Conservation (phyloP, 768 basidiomycete genomes). For the Serendipita sp. region DNA sequence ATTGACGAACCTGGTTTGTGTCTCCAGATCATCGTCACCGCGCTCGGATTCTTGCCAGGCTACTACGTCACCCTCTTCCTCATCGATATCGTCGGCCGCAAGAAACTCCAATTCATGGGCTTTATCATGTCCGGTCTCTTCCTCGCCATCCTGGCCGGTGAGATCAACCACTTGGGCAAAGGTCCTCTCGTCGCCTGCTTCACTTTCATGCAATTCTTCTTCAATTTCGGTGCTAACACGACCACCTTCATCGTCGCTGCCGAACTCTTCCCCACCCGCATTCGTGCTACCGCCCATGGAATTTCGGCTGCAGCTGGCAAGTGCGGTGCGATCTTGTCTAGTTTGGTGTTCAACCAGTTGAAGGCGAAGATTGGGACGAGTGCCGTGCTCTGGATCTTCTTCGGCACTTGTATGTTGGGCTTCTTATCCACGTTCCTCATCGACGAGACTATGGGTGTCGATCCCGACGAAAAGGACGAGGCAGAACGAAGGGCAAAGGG, state of each 20-base stretch:
- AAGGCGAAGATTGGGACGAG: conserved; percentile 46
- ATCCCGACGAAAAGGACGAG: conserved; percentile 1
- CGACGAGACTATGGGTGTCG: conserved; percentile 5
- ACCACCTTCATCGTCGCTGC: conserved; percentile 45
- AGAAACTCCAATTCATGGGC: conserved; percentile 60
- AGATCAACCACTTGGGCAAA: conserved; percentile 39
- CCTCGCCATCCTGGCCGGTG: conserved; percentile 51
- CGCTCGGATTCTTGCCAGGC: conserved; percentile 63
- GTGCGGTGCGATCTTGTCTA: conserved; percentile 59
- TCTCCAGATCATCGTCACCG: conserved; percentile 41
- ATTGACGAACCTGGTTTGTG: too few relatives aligned
- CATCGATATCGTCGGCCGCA: conserved; percentile 59
- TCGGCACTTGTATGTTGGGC: neutral
- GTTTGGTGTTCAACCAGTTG: conserved; percentile 54
- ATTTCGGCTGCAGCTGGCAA: conserved; percentile 61
- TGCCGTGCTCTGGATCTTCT: conserved; percentile 41
- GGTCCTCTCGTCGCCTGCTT: conserved; percentile 57
- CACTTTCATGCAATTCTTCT: conserved; percentile 63
- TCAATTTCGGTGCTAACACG: conserved; percentile 66
- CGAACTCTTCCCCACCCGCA: conserved; percentile 67
- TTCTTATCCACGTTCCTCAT: neutral
- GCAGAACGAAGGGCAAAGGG: neutral
- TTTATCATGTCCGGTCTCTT: conserved; percentile 57
- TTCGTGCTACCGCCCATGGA: conserved; percentile 58
- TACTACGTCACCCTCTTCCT: conserved; percentile 55